Conservation (phyloP, 257 asterid species). For the Solanum paucissectum region DNA sequence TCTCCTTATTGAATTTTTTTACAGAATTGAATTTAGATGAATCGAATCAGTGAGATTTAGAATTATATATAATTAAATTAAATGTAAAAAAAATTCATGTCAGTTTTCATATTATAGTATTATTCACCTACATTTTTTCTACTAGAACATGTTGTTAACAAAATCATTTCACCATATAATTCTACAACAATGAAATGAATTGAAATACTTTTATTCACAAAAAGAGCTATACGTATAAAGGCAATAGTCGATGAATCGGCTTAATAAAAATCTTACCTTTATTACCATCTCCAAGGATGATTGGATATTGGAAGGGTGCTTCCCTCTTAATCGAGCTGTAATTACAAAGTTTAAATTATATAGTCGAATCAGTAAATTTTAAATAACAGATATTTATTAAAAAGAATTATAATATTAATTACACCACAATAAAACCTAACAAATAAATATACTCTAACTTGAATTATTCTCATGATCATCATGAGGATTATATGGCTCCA, state of each 20-base stretch:
- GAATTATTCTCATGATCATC: background rate
- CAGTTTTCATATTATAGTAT: background rate
- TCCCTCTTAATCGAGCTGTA: background rate
- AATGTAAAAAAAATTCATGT: background rate
- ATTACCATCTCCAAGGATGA: background rate
- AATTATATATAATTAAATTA: background rate
- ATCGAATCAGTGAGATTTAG: fast-evolving
- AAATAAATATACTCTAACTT: background rate
- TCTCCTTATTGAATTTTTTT: no score
- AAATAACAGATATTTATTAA: background rate
- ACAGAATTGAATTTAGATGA: no score
- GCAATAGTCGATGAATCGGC: background rate
- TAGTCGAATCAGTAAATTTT: background rate
- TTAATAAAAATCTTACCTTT: background rate
- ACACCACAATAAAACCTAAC: no score
- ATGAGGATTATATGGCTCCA: background rate
- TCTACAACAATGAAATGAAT: background rate
- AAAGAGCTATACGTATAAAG: background rate
- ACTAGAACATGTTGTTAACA: background rate
- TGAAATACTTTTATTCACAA: background rate
- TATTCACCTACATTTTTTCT: background rate
- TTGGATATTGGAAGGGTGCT: background rate
- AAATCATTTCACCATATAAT: background rate
- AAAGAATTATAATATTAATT: background rate
- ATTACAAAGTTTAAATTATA: no score